Base-by-base conservation (phyloP, 345 rosid genomes). In the Citrus maxima region DNA sequence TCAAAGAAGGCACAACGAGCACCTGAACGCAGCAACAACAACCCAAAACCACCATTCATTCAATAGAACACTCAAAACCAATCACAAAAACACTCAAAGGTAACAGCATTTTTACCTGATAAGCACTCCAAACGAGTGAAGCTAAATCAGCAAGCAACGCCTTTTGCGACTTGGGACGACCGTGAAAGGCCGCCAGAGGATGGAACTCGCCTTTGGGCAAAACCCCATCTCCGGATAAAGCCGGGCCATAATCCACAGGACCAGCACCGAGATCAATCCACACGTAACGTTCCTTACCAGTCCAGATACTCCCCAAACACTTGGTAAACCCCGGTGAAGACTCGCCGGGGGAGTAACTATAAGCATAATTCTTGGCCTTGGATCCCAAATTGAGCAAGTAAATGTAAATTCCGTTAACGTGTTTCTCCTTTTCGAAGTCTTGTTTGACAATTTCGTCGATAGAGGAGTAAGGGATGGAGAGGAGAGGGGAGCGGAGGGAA, bases 211-310 rank as follows among this genome's bases (percentile, higher is more conserved):
- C 99, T 80, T 91, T 84, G 0, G 99, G 97, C 49, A 94, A 75
- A 64, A 93, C 92, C 60, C 98, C 99, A 71, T 96, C 99, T 27
- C 99, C 99, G 10, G 99, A 96, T 37, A 96, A 80, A 4, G 88
- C 92, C 34, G 99, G 99, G 8, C 99, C 99, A 14, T 96, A 94
- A 73, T 96, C 99, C 27, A 96, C 95, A 4, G 98, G 99, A 18
- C 98, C 99, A 0, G 99, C 98, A 0, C 88, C 86, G 54, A 96
- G 89, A 87, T 94, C 99, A 78, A 94, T 87, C 98, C 98, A 96
- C 56, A 93, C 67, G 35, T 96, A 96, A 72, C 99, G 85, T 49
- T 94, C 97, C 66, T 86, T 89, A 2, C 99, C 99, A 1, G 98
- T 91, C 99, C 99, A 96, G 34, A 92, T 80, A 38, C 87, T 92